These are phyloP conservation scores for Golubevia pallescens DNA, from an alignment of 1,284 basidiomycete genomes.

Conservation along the genomic window DNA sequence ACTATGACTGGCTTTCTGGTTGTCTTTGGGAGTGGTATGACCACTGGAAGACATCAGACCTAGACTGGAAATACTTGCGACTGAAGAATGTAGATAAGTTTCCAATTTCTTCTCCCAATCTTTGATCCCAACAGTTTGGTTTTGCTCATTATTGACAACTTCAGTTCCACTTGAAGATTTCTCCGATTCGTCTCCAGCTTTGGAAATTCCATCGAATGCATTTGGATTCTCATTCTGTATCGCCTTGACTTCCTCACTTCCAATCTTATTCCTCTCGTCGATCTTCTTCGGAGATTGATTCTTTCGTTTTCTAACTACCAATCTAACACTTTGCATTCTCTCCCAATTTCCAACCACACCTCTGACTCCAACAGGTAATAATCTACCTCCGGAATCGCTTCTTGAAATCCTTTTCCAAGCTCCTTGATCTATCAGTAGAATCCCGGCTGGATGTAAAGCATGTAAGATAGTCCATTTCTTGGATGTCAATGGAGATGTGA, in stretches of 20 bases:
- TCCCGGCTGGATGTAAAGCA: constrained; percentile 55
- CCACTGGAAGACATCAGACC: not conserved
- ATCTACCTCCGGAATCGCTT: constrained; percentile 47
- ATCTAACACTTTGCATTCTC: constrained; percentile 55
- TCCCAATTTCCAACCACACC: constrained; percentile 59
- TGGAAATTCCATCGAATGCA: no score
- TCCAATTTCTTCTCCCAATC: no score
- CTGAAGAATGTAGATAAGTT: no score
- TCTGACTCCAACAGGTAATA: constrained; percentile 54
- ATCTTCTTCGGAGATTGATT: not conserved
- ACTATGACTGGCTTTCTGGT: not conserved
- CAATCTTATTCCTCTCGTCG: not conserved
- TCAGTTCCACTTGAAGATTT: not conserved
- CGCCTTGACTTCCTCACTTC: constrained; percentile 8
- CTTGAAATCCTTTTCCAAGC: constrained; percentile 45
- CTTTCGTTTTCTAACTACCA: constrained; percentile 27
- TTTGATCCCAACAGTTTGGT: no score
- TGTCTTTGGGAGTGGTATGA: not conserved
- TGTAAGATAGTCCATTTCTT: constrained; percentile 58
- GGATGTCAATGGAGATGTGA: constrained; percentile 34
- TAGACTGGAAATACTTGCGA: not conserved
- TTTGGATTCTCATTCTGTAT: no score
- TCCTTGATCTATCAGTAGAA: constrained; percentile 53
- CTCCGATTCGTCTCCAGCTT: not conserved
- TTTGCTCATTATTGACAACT: no score